phyloP scores from a whole-genome alignment of 441 rosid species.

The Gossypium laxum region DNA sequence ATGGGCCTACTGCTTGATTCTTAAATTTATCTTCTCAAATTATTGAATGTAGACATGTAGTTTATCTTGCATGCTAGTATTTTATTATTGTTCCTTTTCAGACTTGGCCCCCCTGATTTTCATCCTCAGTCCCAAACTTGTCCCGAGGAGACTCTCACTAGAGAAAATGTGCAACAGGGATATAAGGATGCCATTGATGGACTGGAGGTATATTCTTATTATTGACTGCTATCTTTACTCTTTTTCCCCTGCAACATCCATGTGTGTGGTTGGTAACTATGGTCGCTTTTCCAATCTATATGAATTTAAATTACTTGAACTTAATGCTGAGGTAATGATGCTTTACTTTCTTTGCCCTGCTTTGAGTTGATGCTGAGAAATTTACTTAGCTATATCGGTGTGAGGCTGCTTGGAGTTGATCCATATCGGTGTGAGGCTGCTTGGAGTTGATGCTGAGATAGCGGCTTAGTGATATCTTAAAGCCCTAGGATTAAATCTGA shows the following conservation, averaged over 20 bases:
- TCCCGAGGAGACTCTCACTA: conserved; percentile 83
- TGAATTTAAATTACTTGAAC: background rate
- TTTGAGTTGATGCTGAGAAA: background rate
- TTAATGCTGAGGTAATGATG: background rate
- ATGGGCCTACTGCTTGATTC: conserved; percentile 8
- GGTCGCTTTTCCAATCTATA: background rate
- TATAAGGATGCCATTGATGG: conserved; percentile 94
- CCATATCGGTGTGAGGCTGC: background rate
- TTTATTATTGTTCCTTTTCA: conserved; percentile 22
- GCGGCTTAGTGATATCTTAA: background rate
- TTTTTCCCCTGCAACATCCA: background rate
- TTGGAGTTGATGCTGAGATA: background rate
- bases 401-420: background rate
- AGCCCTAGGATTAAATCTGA: background rate
- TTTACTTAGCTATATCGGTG: background rate
- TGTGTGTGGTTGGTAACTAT: background rate
- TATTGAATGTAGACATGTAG: background rate
- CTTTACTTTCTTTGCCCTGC: background rate
- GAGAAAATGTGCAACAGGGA: conserved; percentile 69
- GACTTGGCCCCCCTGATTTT: conserved; percentile 95
- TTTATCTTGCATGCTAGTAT: conserved; percentile 11
- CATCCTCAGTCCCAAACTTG: conserved; percentile 79
- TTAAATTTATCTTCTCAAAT: conserved; percentile 11
- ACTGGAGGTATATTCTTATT: conserved; percentile 59
- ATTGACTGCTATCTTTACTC: background rate